Base-by-base conservation (phyloP, 2,329 filamentous ascomycete species). In the Neonectria coccinea region DNA sequence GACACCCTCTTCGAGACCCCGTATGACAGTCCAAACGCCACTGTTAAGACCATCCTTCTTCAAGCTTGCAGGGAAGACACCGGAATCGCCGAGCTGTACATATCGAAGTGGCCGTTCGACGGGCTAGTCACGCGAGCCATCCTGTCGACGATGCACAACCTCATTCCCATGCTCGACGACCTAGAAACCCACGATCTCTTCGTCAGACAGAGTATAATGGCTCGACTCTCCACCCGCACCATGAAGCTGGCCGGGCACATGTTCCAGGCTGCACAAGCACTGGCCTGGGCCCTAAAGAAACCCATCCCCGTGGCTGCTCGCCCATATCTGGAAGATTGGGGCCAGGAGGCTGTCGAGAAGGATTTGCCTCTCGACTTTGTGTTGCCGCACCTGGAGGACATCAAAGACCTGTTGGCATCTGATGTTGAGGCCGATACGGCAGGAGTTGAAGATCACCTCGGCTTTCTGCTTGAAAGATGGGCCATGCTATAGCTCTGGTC, bases 101-200 rank as follows among this genome's bases (percentile, higher is more conserved):
- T 56, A 14, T 22, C 20, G 12, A 56, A 27, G 22, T 56, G 53
- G 53, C 36, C 36, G 2, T 44, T 42, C 11, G 22, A 29, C 12
- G 12, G 14, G 4, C 18, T 44, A 10, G 27, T 56, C 14, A 56
- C 36, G 14, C 53, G 53, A 2, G 16, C 18, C 5, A 27, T 56
- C n/a, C 4, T 12, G 18, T 18, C 31, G n/a, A 31, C 53, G 6
- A 44, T 56, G 53, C 39, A 44, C 10, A 29, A 41, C 14, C 36
- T 56, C 33, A 31, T 33, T n/a, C 39, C 41, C 12, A 10, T 56
- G 18, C 53, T 56, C 12, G 36, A 56, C 10, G 39, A 56, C 53
- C 53, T 22, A 9, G 36, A 5, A 20, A 56, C 16, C 14, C 53
- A 56, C 18, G 53, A 31, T 25, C 22, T 56, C 3, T 56, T 56